Base-by-base conservation (phyloP, 2,329 filamentous ascomycete species). In the Aspergillus sp. region DNA sequence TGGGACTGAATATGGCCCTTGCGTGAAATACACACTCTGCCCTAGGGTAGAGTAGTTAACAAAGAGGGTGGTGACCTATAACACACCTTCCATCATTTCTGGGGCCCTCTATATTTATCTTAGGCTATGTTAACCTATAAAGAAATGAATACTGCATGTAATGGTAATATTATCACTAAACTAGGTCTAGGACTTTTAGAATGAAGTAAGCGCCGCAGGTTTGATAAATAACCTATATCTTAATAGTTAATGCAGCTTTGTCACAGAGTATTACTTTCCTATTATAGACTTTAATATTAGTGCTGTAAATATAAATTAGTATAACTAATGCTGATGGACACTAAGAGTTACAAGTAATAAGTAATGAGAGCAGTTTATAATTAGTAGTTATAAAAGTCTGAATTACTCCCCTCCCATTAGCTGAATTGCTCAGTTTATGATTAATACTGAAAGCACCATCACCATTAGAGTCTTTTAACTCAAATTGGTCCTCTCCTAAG, bases 131-230 rank as follows among this genome's bases (percentile, higher is more conserved):
- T 60, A 87, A 96, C 0, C 94, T 93, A 62, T 97, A 98, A 1
- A 98, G 72, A 70, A 95, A 97, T 11, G 88, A 94, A 61, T 98
- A 94, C 0, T 93, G 81, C 69, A 98, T 93, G 65, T 94, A 98
- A 6, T 93, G 82, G 4, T 89, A 90, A 63, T 94, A 98, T 11
- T 88, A 85, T 39, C 86, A 83, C 41, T 85, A 82, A 1, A 90
- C 96, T 52, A 84, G 85, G 64, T 95, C 95, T 0, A 88, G 89
- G 51, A 97, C 86, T 33, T 82, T 77, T 64, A 97, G 91, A 5
- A 97, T 85, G 61, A 97, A 98, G 47, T 84, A 81, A 1, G 78
- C 77, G 39, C 81, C 79, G 69, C 93, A 98, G 27, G 86, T 89
- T 40, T 82, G 87, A 69, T 93, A 98, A 49, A 88, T 81, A 36